phyloP scores from a whole-genome alignment of 163 green algal species.

The Prototheca wickerhamii region DNA sequence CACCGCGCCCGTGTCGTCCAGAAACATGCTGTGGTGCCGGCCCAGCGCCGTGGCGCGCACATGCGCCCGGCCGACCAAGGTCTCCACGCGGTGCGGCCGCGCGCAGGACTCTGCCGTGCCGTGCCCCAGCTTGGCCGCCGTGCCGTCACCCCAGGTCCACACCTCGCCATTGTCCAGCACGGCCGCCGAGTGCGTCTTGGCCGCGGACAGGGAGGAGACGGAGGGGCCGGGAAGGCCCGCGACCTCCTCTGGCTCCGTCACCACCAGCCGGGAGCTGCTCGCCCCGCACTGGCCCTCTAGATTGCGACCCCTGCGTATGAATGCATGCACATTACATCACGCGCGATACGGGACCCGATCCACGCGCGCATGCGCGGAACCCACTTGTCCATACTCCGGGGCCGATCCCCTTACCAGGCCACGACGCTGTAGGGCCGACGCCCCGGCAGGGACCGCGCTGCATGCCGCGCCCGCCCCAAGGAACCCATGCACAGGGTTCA shows the following conservation, averaged over 20 bases:
- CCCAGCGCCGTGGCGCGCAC: constrained; percentile 36
- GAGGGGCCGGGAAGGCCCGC: constrained; percentile 5
- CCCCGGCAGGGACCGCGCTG: too few species aligned
- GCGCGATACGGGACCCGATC: not conserved
- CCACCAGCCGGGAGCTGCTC: constrained; percentile 19
- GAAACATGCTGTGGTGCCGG: constrained; percentile 51
- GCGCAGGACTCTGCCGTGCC: constrained; percentile 18
- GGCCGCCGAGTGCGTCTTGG: constrained; percentile 36
- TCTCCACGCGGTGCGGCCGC: constrained; percentile 35
- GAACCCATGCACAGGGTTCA: too few species aligned
- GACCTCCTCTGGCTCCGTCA: constrained; percentile 39
- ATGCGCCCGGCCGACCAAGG: constrained; percentile 35
- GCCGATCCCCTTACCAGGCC: constrained; percentile 9
- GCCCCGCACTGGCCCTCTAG: constrained; percentile 45
- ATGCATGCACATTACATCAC: not conserved
- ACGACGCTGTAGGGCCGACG: constrained; percentile 8
- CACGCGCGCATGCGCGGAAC: not conserved
- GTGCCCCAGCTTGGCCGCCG: constrained; percentile 53
- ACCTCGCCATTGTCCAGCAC: constrained; percentile 31
- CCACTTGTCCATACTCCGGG: not conserved
- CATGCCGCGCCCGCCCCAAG: too few species aligned
- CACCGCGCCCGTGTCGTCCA: constrained; percentile 36
- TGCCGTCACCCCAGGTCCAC: constrained; percentile 47
- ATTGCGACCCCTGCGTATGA: constrained; percentile 37
- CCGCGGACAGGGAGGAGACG: constrained; percentile 25